Conservation (phyloP, 169 alveolate species). For the Plasmodium reichenowi region DNA sequence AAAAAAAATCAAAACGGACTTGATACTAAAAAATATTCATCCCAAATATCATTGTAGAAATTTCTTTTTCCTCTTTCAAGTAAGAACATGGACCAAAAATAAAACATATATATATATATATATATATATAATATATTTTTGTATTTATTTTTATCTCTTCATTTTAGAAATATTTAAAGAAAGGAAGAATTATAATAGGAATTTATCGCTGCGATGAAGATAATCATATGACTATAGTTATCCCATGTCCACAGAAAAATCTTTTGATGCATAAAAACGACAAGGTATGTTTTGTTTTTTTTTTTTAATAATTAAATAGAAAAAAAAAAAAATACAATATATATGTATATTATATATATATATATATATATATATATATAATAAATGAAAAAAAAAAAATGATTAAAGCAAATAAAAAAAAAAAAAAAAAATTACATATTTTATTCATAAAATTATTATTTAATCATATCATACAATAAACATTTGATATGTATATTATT, state of each 20-base stretch:
- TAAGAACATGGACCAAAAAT: not conserved
- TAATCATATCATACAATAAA: no score
- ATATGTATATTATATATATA: not conserved
- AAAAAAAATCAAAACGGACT: slow-evolving; percentile 32
- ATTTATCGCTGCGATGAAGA: slow-evolving; percentile 61
- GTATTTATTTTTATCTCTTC: not conserved
- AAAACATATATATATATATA: not conserved
- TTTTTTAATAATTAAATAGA: not conserved
- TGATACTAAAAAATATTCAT: slow-evolving; percentile 24
- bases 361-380: not conserved
- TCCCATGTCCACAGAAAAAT: slow-evolving; percentile 73
- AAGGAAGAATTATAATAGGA: slow-evolving; percentile 66
- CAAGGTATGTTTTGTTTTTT: slow-evolving; percentile 14
- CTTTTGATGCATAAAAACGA: slow-evolving; percentile 69
- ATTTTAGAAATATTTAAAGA: slow-evolving; percentile 46
- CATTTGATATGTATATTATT: not conserved
- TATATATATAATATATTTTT: not conserved
- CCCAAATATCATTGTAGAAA: slow-evolving; percentile 43
- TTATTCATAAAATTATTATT: no score
- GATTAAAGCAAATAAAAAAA: no score
- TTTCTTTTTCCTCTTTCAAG: slow-evolving; percentile 67
- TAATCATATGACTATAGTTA: slow-evolving; percentile 68
- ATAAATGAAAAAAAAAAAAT: no score
- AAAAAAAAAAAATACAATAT: not conserved
- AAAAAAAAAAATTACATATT: no score